Evolutionary conservation across 208 protist species (phyloP).

Genomic region (Leishmania aethiopica): DNA sequence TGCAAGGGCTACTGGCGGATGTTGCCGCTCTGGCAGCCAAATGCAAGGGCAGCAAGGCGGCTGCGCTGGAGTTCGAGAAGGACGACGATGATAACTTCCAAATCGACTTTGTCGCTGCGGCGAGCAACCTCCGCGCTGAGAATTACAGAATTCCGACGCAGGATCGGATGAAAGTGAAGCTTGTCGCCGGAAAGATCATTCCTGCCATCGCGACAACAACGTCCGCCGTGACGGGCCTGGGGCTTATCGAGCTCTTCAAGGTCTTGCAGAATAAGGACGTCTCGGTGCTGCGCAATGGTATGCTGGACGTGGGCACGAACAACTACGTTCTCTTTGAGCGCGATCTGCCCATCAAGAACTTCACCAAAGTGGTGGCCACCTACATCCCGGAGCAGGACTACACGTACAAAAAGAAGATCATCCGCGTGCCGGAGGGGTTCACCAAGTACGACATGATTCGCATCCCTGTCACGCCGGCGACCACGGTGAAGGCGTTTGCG

Average conservation of each 20-base stretch:
- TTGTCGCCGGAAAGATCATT: conserved; percentile 99
- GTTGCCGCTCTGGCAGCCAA: conserved; percentile 41
- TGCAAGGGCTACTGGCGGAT: conserved; percentile 48
- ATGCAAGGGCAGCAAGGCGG: conserved; percentile 51
- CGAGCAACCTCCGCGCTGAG: conserved; percentile 92
- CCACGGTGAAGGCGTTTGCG: conserved; percentile 77
- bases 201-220: conserved; percentile 99
- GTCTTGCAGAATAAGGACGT: conserved; percentile 85
- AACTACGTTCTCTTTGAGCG: conserved; percentile 92
- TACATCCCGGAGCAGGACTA: conserved; percentile 90
- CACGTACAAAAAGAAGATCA: conserved; percentile 86
- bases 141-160: conserved; percentile 94
- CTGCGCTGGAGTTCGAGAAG: conserved; percentile 94
- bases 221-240: conserved; percentile 97
- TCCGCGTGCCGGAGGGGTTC: conserved; percentile 80
- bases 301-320: conserved; percentile 89
- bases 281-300: conserved; percentile 80
- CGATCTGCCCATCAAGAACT: conserved; percentile 69
- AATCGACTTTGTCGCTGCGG: conserved; percentile 95
- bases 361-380: conserved; percentile 70
- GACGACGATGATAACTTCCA: conserved; percentile 97
- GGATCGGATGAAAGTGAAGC: conserved; percentile 91
- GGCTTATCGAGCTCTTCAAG: conserved; percentile 99
- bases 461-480: conserved; percentile 58
- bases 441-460: conserved; percentile 89